Conservation (phyloP, 805 yeast species). For the Wickerhamomyces queroliae region DNA sequence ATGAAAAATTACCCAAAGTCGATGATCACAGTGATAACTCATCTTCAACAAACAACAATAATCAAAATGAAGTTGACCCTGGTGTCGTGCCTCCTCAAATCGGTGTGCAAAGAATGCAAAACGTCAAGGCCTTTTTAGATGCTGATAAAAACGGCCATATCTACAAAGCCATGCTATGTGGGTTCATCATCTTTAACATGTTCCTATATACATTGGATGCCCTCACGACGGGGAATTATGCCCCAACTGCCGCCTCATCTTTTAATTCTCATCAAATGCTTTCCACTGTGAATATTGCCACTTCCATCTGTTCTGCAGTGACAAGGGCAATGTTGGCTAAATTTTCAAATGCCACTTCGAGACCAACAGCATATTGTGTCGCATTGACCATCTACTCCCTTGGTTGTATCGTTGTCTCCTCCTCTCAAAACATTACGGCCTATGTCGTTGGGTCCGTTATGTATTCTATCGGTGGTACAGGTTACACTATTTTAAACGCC, state of each 20-base stretch:
- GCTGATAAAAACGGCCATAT: too few relatives aligned
- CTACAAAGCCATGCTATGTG: too few relatives aligned
- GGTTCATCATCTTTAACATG: background rate
- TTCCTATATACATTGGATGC: conserved; percentile 19
- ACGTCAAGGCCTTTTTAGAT: too few relatives aligned
- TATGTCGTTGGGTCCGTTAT: conserved; percentile 29
- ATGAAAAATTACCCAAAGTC: too few relatives aligned
- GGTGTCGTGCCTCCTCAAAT: too few relatives aligned
- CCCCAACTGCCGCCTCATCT: conserved; percentile 32
- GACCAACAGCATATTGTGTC: conserved; percentile 27
- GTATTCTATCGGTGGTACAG: conserved; percentile 30
- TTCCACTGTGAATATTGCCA: conserved; percentile 30
- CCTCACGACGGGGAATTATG: conserved; percentile 23
- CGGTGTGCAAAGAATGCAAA: too few relatives aligned
- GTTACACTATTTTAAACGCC: conserved; percentile 26
- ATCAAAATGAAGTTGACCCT: too few relatives aligned
- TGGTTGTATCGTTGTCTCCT: conserved; percentile 29
- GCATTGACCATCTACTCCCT: conserved; percentile 24
- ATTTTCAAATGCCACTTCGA: conserved; percentile 30
- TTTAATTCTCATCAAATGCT: conserved; percentile 30
- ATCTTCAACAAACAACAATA: too few relatives aligned
- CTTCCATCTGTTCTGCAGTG: conserved; percentile 29
- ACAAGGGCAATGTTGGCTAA: conserved; percentile 32
- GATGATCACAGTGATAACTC: too few relatives aligned
- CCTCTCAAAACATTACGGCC: conserved; percentile 25